Percentiles rank a stretch among this genome's conserved stretches.
Evolutionary conservation across 2,329 filamentous ascomycete genomes (phyloP).

Genomic region (Tolypocladium amazonense): DNA sequence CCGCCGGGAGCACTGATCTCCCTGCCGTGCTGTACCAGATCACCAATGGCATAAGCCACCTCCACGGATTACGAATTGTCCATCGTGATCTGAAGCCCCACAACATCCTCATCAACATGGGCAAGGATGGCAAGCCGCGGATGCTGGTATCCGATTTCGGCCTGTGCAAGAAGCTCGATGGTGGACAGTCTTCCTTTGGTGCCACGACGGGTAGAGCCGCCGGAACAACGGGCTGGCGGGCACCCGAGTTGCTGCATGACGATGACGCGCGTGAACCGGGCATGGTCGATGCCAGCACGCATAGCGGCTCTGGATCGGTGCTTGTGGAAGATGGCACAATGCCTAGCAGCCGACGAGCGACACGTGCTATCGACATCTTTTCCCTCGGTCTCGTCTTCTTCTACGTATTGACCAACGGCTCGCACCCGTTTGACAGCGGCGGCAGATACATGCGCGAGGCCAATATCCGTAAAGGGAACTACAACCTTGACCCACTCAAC

Average conservation of each 20-base stretch:
- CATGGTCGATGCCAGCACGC: conserved; percentile 40
- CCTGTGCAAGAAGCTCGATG: conserved; percentile 92
- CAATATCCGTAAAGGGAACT: conserved; percentile 88
- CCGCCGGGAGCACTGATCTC: conserved; percentile 63
- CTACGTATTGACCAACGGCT: conserved; percentile 90
- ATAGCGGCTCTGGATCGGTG: conserved; percentile 51
- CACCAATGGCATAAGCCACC: conserved; percentile 74
- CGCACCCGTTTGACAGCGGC: conserved; percentile 88
- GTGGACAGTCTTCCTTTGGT: conserved; percentile 86
- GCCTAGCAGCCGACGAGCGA: conserved; percentile 63
- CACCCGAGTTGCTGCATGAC: conserved; percentile 81
- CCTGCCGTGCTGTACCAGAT: conserved; percentile 80
- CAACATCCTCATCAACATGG: conserved; percentile 81
- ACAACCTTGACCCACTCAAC: conserved; percentile 60
- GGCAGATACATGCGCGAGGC: conserved; percentile 93
- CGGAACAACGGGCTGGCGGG: conserved; percentile 92
- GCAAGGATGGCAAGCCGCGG: conserved; percentile 60
- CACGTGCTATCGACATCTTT: conserved; percentile 94
- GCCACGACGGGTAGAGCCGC: conserved; percentile 89
- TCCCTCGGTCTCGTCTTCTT: conserved; percentile 96
- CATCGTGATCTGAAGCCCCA: conserved; percentile 96
- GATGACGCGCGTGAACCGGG: conserved; percentile 51
- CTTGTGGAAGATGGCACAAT: conserved; percentile 46
- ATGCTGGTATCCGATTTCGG: conserved; percentile 96
- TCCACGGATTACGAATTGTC: conserved; percentile 88